phyloP scores from a whole-genome alignment of 768 basidiomycete genomes.

The Coprinellus micaceus region DNA sequence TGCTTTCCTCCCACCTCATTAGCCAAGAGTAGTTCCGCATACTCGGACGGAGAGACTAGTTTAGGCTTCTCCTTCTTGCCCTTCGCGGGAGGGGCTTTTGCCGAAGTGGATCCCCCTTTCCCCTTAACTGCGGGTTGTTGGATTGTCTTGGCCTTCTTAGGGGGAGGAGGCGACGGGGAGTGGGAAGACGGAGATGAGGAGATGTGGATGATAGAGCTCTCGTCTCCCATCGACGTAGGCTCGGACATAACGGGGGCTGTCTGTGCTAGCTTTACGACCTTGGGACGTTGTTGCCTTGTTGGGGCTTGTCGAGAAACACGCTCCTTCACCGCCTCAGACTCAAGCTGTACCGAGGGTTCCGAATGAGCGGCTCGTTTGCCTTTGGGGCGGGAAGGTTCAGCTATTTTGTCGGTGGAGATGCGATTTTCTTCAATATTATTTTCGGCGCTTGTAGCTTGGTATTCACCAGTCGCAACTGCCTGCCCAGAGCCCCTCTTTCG shows the following conservation, averaged over 20 bases:
- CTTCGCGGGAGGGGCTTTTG: slow-evolving; percentile 19
- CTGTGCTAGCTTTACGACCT: slow-evolving; percentile 23
- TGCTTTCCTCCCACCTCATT: slow-evolving; percentile 17
- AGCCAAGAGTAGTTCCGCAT: slow-evolving; percentile 45
- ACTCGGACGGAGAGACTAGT: slow-evolving; percentile 48
- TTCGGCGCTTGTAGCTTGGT: slow-evolving; percentile 1
- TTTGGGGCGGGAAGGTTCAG: not conserved
- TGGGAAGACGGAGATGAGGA: slow-evolving; percentile 33
- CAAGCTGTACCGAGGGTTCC: slow-evolving; percentile 27
- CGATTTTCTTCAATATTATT: slow-evolving; percentile 14
- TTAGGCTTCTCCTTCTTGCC: slow-evolving; percentile 37
- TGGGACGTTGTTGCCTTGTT: slow-evolving; percentile 24
- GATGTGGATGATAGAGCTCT: slow-evolving; percentile 26
- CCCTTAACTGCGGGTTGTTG: not conserved
- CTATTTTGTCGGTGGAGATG: slow-evolving; percentile 33
- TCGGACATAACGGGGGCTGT: slow-evolving; percentile 12
- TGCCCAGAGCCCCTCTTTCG: not conserved
- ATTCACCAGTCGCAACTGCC: not conserved
- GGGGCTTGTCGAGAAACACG: slow-evolving; percentile 31
- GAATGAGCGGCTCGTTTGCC: slow-evolving; percentile 14
- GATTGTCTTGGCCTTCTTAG: slow-evolving; percentile 16
- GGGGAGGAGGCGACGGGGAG: slow-evolving; percentile 22
- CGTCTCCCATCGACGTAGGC: slow-evolving; percentile 17
- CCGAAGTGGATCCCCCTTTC: not conserved
- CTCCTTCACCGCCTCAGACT: slow-evolving; percentile 25